A percentile compares a stretch with the other conserved stretches of the same genome.
phyloP scores from a whole-genome alignment of 2,329 filamentous ascomycete species.

The Colletotrichum scovillei region DNA sequence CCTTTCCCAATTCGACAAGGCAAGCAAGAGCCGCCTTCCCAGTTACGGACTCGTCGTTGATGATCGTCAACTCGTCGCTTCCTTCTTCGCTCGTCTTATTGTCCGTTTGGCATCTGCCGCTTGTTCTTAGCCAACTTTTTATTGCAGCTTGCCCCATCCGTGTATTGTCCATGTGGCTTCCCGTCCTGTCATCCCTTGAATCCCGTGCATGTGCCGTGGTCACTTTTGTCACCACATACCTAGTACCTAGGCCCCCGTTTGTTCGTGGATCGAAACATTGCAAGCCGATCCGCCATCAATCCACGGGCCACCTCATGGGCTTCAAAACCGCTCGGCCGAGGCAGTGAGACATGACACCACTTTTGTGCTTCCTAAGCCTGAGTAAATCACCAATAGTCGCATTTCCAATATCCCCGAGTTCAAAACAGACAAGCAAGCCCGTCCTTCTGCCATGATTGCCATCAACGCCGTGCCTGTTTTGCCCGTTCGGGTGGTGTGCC shows the following conservation, averaged over 20 bases:
- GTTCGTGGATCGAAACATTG: background rate
- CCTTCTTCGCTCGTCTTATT: background rate
- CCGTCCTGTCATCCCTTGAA: conserved; percentile 16
- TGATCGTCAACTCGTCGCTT: background rate
- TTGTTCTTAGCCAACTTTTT: too few species aligned
- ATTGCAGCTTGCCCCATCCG: background rate
- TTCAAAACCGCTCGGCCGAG: background rate
- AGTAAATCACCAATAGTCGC: conserved; percentile 6
- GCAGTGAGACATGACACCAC: background rate
- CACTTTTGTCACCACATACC: too few species aligned
- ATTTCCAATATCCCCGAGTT: background rate
- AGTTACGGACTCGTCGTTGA: background rate
- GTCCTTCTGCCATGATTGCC: background rate
- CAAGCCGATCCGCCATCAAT: background rate
- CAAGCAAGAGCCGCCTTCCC: background rate
- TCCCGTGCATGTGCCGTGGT: background rate
- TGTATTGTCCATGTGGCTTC: conserved; percentile 19
- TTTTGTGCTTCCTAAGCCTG: background rate
- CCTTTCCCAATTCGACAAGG: background rate
- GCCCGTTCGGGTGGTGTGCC: conserved; percentile 13
- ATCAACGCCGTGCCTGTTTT: background rate
- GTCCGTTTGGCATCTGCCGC: background rate
- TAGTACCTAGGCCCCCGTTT: background rate
- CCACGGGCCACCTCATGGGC: too few species aligned
- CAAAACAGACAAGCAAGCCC: background rate